Conservation (phyloP, 345 rosid genomes). For the Gossypioides kirkii region DNA sequence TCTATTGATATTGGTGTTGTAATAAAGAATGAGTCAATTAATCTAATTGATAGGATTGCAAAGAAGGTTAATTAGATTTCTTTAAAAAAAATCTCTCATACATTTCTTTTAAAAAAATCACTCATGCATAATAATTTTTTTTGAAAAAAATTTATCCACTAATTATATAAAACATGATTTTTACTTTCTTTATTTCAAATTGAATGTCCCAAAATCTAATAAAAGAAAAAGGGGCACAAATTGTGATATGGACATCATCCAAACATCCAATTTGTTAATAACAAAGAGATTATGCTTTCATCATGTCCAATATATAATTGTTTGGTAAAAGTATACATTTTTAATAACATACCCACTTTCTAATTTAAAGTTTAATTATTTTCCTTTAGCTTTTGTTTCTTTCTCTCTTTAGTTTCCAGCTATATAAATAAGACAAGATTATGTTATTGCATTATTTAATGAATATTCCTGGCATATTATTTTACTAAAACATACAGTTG, state of each 20-base stretch:
- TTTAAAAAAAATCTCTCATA: too few species aligned
- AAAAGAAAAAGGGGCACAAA: conserved; percentile 5
- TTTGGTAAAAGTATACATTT: not conserved
- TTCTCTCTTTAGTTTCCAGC: not conserved
- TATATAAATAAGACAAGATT: not conserved
- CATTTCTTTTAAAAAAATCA: not conserved
- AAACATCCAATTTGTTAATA: not conserved
- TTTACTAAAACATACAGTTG: not conserved
- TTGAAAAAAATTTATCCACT: not conserved
- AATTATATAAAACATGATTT: not conserved
- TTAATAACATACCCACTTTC: not conserved
- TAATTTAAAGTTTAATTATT: not conserved
- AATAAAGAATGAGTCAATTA: too few species aligned
- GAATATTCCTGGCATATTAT: conserved; percentile 22
- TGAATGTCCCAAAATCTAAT: not conserved
- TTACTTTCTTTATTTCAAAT: not conserved
- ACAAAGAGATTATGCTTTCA: conserved; percentile 8
- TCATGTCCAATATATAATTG: conserved; percentile 8
- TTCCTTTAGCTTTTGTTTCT: not conserved
- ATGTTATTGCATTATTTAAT: not conserved
- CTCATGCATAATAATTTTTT: not conserved
- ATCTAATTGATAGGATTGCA: too few species aligned
- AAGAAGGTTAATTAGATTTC: too few species aligned
- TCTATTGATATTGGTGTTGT: too few species aligned
- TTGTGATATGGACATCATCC: conserved; percentile 25